Base-by-base conservation (phyloP, 495 filamentous ascomycete genomes). In the Tuber borchii region DNA sequence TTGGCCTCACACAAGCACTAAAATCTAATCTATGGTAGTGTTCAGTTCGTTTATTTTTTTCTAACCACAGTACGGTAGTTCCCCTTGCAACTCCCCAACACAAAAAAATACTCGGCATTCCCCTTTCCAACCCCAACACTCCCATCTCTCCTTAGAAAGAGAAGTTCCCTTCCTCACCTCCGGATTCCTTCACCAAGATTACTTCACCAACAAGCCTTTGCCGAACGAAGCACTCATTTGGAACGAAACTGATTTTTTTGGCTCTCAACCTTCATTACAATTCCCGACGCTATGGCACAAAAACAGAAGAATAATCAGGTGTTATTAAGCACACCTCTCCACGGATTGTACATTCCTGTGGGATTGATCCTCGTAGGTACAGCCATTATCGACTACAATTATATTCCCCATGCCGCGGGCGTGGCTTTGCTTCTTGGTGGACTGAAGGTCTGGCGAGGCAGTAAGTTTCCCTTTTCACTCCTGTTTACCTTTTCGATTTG, bases 301-400 rank as follows among this genome's bases (percentile, higher is more conserved):
- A 37, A 43, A n/a, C 39, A 74, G 26, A 79, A 78, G 70, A 76
- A 77, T 31, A 80, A 78, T 42, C 79, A 81, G 65, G 70, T 72
- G n/a, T 74, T 82, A 56, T 78, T 81, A 31, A 81, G 79, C 75
- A 81, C 81, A 7, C 81, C 81, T 79, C 83, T 95, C 80, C 89
- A 91, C 83, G 91, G 91, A 79, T 88, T 95, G 79, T 93, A 95
- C 83, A 90, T 97, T 79, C 95, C 95, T 74, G 91, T 91, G n/a
- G 91, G 88, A 75, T 87, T 97, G 48, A 85, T 97, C 51, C 85
- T 97, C 71, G 84, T 93, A 37, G 93, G 92, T 79, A 89, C 89
- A 61, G 88, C 88, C 75, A 90, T 97, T 76, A 85, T 93, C 71
- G 95, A 96, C 87, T 85, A 83, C 69, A 90, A 97, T 87, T 97